These are phyloP conservation scores for Ampelocalamus luodianensis DNA, from an alignment of 176 grass and related monocot species.

Conservation along the genomic window DNA sequence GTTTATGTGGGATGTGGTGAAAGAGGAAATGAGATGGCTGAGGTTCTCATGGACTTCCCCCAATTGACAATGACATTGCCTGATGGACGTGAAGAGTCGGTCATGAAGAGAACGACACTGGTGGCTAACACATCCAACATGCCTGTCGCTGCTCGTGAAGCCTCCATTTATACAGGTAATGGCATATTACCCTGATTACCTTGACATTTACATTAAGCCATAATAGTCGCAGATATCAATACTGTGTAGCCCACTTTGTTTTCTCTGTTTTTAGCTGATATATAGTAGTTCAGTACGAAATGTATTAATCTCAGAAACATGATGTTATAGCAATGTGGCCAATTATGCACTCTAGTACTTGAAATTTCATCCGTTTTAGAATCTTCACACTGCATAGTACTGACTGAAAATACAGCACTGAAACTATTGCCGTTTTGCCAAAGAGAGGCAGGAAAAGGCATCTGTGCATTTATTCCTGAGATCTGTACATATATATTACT, in stretches of 20 bases:
- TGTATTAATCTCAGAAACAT: not conserved
- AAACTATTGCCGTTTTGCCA: not conserved
- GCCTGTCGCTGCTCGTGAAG: slow-evolving; percentile 96
- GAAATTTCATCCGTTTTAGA: not conserved
- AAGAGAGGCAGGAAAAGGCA: not conserved
- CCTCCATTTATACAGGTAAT: slow-evolving; percentile 94
- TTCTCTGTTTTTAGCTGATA: not conserved
- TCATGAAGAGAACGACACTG: slow-evolving; percentile 94
- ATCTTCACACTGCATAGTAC: not conserved
- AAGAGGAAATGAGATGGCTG: slow-evolving; percentile 95
- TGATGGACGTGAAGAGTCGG: slow-evolving; percentile 93
- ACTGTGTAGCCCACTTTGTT: not conserved
- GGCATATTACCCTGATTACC: slow-evolving; percentile 22
- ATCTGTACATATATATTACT: not conserved
- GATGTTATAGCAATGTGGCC: not conserved
- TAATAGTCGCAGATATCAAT: not conserved
- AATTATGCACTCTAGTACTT: not conserved
- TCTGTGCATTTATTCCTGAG: not conserved
- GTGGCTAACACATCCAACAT: slow-evolving; percentile 98
- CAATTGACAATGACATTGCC: slow-evolving; percentile 89
- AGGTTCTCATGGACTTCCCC: slow-evolving; percentile 97
- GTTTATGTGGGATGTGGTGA: slow-evolving; percentile 95
- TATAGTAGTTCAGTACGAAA: not conserved
- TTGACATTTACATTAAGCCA: not conserved
- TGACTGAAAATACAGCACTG: not conserved